Base-by-base conservation (phyloP, 2,329 filamentous ascomycete genomes). In the Calonectria leucothoes region DNA sequence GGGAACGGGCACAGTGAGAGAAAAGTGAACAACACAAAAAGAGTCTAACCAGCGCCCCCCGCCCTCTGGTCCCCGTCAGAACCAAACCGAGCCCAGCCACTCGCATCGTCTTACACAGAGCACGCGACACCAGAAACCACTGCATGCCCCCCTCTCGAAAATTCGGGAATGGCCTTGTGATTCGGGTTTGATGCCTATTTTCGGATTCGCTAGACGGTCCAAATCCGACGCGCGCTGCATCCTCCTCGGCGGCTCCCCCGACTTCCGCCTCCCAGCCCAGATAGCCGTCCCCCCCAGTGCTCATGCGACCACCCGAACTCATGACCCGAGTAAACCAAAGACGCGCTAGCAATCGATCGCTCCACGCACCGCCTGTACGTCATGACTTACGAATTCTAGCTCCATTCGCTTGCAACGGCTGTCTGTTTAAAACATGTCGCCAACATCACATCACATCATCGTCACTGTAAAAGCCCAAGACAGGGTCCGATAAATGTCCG, bases 301-400 rank as follows among this genome's bases (percentile, higher is more conserved):
- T 57, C 65, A 69, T 69, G 65, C 70, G 70, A 72, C 70, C 70
- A 69, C 70, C 70, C 70, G 70, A 72, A 65, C 57, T 49, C 70
- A 65, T 69, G 70, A 57, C 48, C 59, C 14, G 39, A 48, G 65
- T n/a, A n/a, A n/a, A n/a, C n/a, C n/a, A n/a, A n/a, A 51, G 31
- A 17, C 17, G 27, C n/a, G 29, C 39, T 59, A 35, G 37, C 48
- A 51, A 20, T n/a, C 37, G 15, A 11, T 52, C 52, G 51, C 45
- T 67, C 69, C 52, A 51, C 69, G 64, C 67, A 42, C 63, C 42
- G 11, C 17, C 63, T 31, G 42, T 71, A 48, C 70, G 70, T 72
- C 70, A 72, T 68, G 55, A 55, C 29, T 65, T 68, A 72, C 65
- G 70, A 72, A 55, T 59, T 49, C 31, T 72, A 37, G 35, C 27